A percentile compares a stretch with the other conserved stretches of the same genome.
Conservation (phyloP, 2,329 filamentous ascomycete genomes). For the Paraconiothyrium sp. region DNA sequence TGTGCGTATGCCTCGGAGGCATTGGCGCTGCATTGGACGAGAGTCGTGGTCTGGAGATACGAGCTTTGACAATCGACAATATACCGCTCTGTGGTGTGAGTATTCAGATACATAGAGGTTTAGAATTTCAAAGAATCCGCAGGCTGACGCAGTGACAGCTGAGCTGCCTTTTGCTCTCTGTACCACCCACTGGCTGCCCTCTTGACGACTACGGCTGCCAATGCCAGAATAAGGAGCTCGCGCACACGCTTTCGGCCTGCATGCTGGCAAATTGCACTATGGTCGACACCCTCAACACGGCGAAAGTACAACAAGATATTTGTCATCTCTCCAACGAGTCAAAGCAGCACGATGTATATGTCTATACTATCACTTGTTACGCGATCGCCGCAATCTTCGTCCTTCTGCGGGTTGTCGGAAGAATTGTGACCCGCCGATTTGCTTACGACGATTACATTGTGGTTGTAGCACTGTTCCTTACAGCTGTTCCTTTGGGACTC, state of each 20-base stretch:
- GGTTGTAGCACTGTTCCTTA: conserved; percentile 26
- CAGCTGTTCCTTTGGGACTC: conserved; percentile 30
- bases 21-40: not conserved
- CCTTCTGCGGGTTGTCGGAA: conserved; percentile 24
- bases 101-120: not conserved
- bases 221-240: conserved; percentile 23
- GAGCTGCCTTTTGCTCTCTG: conserved; percentile 24
- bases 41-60: not conserved
- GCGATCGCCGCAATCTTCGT: conserved; percentile 27
- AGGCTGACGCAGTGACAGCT: conserved; percentile 21
- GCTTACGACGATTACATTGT: conserved; percentile 34
- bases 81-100: conserved; percentile 33
- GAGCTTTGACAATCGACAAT: conserved; percentile 24
- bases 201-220: conserved; percentile 29
- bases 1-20: not conserved
- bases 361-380: conserved; percentile 26
- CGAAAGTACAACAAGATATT: conserved; percentile 32
- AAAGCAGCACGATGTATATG: conserved; percentile 18
- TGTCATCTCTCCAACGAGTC: conserved; percentile 32
- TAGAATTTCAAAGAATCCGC: not conserved
- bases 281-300: conserved; percentile 27
- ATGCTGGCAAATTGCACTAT: conserved; percentile 37
- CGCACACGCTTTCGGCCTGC: conserved; percentile 20
- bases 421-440: conserved; percentile 26
- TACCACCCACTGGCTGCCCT: conserved; percentile 27